These are phyloP conservation scores for Moesziomyces aphidis DNA, from an alignment of 1,284 basidiomycete genomes.

Conservation along the genomic window DNA sequence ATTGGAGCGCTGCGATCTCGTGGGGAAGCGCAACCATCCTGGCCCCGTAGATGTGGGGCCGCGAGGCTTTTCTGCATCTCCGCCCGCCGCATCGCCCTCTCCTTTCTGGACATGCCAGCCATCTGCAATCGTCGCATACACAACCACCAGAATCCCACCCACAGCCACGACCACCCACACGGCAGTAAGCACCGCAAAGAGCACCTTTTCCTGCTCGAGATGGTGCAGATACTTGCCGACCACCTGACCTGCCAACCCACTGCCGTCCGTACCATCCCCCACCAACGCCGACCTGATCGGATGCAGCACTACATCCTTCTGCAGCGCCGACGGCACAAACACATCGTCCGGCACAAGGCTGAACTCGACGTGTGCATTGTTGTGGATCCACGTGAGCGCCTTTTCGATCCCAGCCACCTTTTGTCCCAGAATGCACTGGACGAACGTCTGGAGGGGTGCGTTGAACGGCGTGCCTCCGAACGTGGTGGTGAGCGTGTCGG, in stretches of 20 bases:
- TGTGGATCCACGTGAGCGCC: constrained; percentile 89
- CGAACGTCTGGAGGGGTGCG: constrained; percentile 48
- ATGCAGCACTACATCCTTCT: constrained; percentile 76
- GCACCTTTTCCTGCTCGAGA: constrained; percentile 81
- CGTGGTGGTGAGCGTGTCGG: constrained; percentile 72
- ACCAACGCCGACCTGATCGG: constrained; percentile 31
- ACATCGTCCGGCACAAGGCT: constrained; percentile 79
- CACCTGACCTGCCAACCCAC: constrained; percentile 79
- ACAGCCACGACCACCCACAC: constrained; percentile 82
- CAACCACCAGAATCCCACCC: constrained; percentile 76
- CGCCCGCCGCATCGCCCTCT: background rate
- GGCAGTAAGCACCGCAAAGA: constrained; percentile 83
- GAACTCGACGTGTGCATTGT: constrained; percentile 84
- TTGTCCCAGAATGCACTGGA: constrained; percentile 81
- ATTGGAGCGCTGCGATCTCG: background rate
- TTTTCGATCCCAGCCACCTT: constrained; percentile 88
- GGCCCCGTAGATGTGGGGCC: background rate
- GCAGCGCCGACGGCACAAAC: constrained; percentile 78
- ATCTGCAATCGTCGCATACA: constrained; percentile 67
- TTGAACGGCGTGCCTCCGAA: constrained; percentile 73
- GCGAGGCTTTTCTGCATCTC: constrained; percentile 11
- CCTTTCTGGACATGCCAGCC: background rate
- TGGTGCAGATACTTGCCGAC: constrained; percentile 79
- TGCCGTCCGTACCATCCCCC: constrained; percentile 68
- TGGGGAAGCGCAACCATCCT: background rate